Evolutionary conservation across 2,329 filamentous ascomycete species (phyloP).

Genomic region (Pleurostoma richardsiae): DNA sequence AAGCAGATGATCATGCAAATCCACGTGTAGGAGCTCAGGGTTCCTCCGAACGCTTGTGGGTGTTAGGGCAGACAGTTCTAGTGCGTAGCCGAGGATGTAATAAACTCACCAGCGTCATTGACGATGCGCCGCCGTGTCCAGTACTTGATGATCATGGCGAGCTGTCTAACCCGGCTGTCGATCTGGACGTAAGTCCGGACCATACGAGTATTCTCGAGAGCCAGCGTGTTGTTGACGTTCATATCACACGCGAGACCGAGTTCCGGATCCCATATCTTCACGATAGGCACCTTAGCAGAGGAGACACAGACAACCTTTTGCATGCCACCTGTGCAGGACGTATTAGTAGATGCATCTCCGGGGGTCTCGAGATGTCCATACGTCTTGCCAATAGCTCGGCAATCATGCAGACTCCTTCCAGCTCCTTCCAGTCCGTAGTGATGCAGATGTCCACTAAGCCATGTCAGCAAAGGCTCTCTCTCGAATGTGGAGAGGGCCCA

Average conservation of each 20-base stretch:
- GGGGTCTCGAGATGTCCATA: conserved; percentile 28
- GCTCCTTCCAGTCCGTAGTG: conserved; percentile 79
- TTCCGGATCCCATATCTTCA: conserved; percentile 98
- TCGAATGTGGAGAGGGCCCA: background rate
- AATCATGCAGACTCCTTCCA: conserved; percentile 87
- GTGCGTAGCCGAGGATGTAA: background rate
- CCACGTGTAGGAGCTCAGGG: conserved; percentile 97
- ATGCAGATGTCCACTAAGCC: conserved; percentile 90
- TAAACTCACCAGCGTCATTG: conserved; percentile 86
- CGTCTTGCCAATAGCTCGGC: conserved; percentile 80
- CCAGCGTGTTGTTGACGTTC: conserved; percentile 97
- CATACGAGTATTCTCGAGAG: conserved; percentile 95
- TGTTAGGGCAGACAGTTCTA: background rate
- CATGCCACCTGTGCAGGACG: conserved; percentile 74
- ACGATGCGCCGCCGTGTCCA: conserved; percentile 92
- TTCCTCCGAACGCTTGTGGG: conserved; percentile 75
- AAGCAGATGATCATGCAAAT: conserved; percentile 98
- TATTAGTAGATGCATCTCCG: background rate
- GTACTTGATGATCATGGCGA: conserved; percentile 96
- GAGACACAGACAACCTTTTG: conserved; percentile 92
- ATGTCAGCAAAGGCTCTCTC: conserved; percentile 20
- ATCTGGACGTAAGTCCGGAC: conserved; percentile 95
- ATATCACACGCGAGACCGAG: conserved; percentile 87
- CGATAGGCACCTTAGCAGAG: conserved; percentile 93
- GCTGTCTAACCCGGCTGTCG: conserved; percentile 80